Base-by-base conservation (phyloP, 2,329 filamentous ascomycete species). In the Bisporella sp. region DNA sequence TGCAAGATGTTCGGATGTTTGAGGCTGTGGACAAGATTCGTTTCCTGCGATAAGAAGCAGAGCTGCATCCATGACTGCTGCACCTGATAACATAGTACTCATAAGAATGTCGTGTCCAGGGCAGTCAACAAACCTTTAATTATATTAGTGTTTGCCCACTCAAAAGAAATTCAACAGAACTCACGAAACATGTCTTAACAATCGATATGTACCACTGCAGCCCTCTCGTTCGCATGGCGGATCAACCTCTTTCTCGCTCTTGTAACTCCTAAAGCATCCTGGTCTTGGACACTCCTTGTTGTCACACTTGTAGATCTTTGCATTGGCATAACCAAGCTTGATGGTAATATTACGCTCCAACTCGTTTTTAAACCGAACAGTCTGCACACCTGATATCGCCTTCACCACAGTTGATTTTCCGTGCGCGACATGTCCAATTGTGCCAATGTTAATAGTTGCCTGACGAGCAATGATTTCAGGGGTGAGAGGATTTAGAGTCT, bases 71-170 rank as follows among this genome's bases (percentile, higher is more conserved):
- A 99, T 99, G 80, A 99, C 93, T 58, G 93, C 93, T 63, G 93
- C 93, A 66, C 93, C 93, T 67, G 93, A 99, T 78, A 99, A 85
- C 93, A 99, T 99, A 64, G 93, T 99, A 74, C 92, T 97, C 93
- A 99, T 99, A 70, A 99, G 91, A 90, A 99, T 99, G 75, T 99
- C 93, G 88, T 99, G 93, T 72, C 93, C 93, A 51, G 93, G 93
- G 78, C 93, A 97, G 72, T 97, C 93, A 61, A 97, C 93, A 69
- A 97, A 99, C 12, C 89, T 92, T 59, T 48, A 62, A 5, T 55
- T 33, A 54, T 30, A 53, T 69, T 51, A 68, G 64, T 57, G 51
- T n/a, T 44, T 45, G 44, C 32, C 9, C 41, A 45, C 6, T 29
- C 8, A 37, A 40, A 44, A 53, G n/a, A 21, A 32, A 40, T 31